Conservation (phyloP, 805 yeast species). For the Myxozyma mucilagina region DNA sequence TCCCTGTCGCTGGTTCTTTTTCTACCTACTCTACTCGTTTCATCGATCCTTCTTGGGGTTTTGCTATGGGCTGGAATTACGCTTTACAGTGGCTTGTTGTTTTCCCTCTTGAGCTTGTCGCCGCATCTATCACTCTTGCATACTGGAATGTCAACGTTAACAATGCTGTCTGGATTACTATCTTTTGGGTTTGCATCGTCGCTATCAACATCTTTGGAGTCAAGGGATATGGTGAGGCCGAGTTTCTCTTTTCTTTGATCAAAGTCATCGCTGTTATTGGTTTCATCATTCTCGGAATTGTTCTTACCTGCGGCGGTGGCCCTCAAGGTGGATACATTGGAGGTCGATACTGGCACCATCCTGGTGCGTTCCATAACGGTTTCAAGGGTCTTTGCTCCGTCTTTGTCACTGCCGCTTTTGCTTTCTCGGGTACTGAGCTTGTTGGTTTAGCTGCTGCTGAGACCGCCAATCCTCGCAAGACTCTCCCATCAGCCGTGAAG, state of each 20-base stretch:
- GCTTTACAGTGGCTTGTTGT: constrained; percentile 64
- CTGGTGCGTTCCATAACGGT: constrained; percentile 60
- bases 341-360: constrained; percentile 58
- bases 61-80: constrained; percentile 73
- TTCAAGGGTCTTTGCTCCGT: constrained; percentile 72
- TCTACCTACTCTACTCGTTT: constrained; percentile 61
- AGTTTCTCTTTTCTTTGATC: constrained; percentile 57
- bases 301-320: constrained; percentile 58
- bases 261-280: constrained; percentile 62
- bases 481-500: constrained; percentile 72
- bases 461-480: constrained; percentile 62
- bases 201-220: constrained; percentile 57
- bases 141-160: constrained; percentile 54
- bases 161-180: constrained; percentile 59
- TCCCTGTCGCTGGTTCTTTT: constrained; percentile 64
- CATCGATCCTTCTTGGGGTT: constrained; percentile 67
- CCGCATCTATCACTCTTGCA: constrained; percentile 58
- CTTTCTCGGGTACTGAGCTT: constrained; percentile 74
- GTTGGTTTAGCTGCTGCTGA: constrained; percentile 79
- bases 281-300: constrained; percentile 59
- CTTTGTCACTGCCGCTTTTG: constrained; percentile 75
- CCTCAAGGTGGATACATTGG: constrained; percentile 61
- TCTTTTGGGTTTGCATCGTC: constrained; percentile 54
- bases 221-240: constrained; percentile 66
- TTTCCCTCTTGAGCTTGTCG: constrained; percentile 65